A percentile compares a stretch with the other conserved stretches of the same genome.
phyloP scores from a whole-genome alignment of 257 asterid species.

The Solanum raphanifolium region DNA sequence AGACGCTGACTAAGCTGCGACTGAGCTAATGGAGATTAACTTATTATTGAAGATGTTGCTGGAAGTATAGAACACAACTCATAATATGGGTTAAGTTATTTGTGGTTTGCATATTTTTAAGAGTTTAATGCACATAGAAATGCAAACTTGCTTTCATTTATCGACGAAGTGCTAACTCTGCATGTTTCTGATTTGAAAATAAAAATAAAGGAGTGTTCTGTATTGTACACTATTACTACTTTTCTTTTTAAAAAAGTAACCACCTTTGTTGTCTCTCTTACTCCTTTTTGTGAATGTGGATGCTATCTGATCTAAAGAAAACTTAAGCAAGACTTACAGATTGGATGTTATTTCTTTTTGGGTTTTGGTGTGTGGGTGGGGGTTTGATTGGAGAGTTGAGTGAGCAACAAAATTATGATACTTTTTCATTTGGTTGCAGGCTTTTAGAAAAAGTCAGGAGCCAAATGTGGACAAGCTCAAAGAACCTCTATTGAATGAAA shows the following conservation, averaged over 20 bases:
- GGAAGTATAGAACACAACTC: not conserved
- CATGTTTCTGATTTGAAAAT: not conserved
- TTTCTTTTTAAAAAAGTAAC: not conserved
- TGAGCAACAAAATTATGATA: not conserved
- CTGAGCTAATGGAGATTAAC: not conserved
- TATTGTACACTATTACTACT: not conserved
- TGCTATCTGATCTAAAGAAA: not conserved
- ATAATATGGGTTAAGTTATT: not conserved
- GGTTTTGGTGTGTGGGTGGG: not conserved
- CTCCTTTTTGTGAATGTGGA: not conserved
- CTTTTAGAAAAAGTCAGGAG: constrained; percentile 79
- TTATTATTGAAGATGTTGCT: not conserved
- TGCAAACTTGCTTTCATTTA: not conserved
- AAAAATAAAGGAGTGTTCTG: not conserved
- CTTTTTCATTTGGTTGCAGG: constrained; percentile 28
- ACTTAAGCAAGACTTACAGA: not conserved
- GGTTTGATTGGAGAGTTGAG: not conserved
- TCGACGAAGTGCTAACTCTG: not conserved
- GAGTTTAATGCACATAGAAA: not conserved
- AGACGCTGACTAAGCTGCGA: not conserved
- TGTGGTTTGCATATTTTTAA: not conserved
- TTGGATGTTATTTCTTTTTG: not conserved
- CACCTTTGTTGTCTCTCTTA: not conserved
- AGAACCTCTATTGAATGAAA: constrained; percentile 63
- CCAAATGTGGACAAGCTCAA: constrained; percentile 69